Evolutionary conservation across 305 asterid genomes (phyloP).

Genomic region (Rubia balearica): DNA sequence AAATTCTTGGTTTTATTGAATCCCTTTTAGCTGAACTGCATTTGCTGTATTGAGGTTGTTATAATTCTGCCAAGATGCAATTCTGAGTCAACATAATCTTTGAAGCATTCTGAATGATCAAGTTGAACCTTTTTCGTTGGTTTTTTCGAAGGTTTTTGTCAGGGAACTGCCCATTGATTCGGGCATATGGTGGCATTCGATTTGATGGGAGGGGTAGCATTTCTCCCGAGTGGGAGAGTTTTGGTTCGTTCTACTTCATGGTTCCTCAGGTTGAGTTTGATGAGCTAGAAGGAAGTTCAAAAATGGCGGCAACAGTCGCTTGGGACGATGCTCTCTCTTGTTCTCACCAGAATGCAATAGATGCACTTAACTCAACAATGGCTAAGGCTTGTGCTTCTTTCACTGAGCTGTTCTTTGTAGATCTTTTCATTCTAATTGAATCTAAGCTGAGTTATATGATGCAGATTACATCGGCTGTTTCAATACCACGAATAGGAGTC

Average conservation of each 20-base stretch:
- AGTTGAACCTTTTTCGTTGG: neutral
- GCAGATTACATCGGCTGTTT: constrained; percentile 60
- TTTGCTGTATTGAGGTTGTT: neutral
- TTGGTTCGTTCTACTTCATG: constrained; percentile 13
- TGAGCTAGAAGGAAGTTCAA: constrained; percentile 84
- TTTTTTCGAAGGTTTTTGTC: neutral
- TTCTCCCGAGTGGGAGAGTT: neutral
- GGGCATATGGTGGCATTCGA: constrained; percentile 1
- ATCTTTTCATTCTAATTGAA: neutral
- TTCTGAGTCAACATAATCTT: neutral
- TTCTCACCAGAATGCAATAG: constrained; percentile 56
- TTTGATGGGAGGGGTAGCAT: neutral
- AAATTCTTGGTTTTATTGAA: too few species aligned
- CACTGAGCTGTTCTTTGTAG: neutral
- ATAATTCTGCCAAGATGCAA: neutral
- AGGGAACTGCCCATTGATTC: neutral
- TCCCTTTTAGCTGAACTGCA: neutral
- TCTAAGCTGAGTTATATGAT: constrained; percentile 3
- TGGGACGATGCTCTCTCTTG: constrained; percentile 78
- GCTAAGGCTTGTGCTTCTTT: constrained; percentile 43
- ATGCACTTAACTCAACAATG: constrained; percentile 62
- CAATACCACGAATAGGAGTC: constrained; percentile 26
- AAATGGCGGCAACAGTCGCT: constrained; percentile 82
- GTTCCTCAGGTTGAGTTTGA: constrained; percentile 75
- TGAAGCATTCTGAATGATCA: neutral